Evolutionary conservation across 768 basidiomycete species (phyloP).

Genomic region (Postia placenta): DNA sequence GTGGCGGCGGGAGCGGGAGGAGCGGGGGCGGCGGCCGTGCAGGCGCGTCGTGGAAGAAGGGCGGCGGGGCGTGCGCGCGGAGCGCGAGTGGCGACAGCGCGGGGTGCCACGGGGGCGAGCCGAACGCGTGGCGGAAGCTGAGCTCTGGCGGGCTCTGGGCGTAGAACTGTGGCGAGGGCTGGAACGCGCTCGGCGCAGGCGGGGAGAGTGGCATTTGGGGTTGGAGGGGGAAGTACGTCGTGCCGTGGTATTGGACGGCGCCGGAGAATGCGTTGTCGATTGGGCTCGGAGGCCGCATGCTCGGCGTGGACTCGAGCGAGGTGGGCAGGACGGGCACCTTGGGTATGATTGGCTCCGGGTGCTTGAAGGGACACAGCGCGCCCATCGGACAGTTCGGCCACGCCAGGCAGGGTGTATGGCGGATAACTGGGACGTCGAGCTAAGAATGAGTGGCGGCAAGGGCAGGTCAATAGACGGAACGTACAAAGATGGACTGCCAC

Average conservation of each 20-base stretch:
- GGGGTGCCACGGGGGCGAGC: not conserved
- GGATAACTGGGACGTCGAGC: slow-evolving; percentile 27
- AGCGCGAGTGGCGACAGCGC: not conserved
- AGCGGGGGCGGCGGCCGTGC: no score
- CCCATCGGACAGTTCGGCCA: slow-evolving; percentile 26
- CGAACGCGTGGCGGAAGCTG: not conserved
- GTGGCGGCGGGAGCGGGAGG: not conserved
- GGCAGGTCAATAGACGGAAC: slow-evolving; percentile 11
- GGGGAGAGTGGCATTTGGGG: slow-evolving; percentile 8
- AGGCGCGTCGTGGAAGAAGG: not conserved
- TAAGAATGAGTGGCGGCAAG: not conserved
- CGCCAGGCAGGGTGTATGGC: slow-evolving; percentile 29
- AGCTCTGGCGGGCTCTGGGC: not conserved
- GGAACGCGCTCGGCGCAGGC: not conserved
- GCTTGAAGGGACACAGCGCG: slow-evolving; percentile 24
- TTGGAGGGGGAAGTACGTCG: slow-evolving; percentile 19
- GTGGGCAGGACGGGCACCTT: slow-evolving; percentile 8
- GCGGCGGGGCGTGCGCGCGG: not conserved
- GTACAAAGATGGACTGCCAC: slow-evolving; percentile 26
- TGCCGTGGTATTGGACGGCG: slow-evolving; percentile 18
- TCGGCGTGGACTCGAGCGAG: not conserved
- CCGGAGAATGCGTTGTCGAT: slow-evolving; percentile 15
- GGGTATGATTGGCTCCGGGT: slow-evolving; percentile 20
- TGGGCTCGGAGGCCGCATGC: slow-evolving; percentile 6
- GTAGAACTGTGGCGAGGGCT: not conserved